Base-by-base conservation (phyloP, 352 stramenopile genomes). In the Elongisporangium anandrum region DNA sequence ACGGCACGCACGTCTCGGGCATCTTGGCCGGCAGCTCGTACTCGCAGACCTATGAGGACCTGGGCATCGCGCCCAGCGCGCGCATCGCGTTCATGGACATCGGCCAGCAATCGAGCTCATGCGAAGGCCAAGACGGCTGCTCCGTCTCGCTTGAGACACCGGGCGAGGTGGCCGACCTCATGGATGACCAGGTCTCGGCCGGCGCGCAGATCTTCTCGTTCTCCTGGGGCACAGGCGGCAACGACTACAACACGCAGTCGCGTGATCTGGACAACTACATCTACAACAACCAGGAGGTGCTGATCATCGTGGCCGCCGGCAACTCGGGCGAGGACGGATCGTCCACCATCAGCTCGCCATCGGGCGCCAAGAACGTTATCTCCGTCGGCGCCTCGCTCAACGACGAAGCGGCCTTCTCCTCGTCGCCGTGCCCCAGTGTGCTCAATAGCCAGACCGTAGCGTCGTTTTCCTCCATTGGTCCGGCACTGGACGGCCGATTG, bases 11-110 rank as follows among this genome's bases (percentile, higher is more conserved):
- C 67, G 88, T 97, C 10, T 84, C 79, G 0, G 90, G 88, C 1
- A 88, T 94, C 20, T 59, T 92, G 2, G 83, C 78, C 0, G 90
- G 90, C 9, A 89, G 72, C 48, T 86, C 79, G 12, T 72, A 72
- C 41, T 81, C 66, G 21, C 48, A 60, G 17, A 59, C 63, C 24
- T 60, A 72, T 24, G 60, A 52, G 16, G 69, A 90, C 51, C 55
- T 89, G 9, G 88, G 88, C 21, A 92, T 91, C 47, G 89, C 88
- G 9, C 86, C 81, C 10, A 85, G 75, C 26, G 83, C 89, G 0
- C 84, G 87, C 24, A 84, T 96, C 53, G 86, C 88, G 2, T 95
- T 97, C 54, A 94, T 96, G 75, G 89, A 97, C 59, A 91, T 97
- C 57, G 85, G 80, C 6, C 81, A 87, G 45, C 79, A 88, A 54